Base-by-base conservation (phyloP, 805 yeast genomes). In the Metschnikowia gruessii region DNA sequence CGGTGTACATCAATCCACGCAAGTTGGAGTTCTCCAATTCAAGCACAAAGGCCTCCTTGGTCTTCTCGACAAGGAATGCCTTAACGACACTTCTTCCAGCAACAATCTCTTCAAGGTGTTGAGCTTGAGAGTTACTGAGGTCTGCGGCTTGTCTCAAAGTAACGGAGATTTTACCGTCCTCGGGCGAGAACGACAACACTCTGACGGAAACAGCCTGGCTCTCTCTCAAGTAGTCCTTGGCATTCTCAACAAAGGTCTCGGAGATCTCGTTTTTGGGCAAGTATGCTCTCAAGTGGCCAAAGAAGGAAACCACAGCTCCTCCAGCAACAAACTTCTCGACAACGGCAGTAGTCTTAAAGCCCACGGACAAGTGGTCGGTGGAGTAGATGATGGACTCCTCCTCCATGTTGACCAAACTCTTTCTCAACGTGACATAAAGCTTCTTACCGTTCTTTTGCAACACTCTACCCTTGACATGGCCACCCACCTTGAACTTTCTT, bases 191-290 rank as follows among this genome's bases (percentile, higher is more conserved):
- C 32, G 73, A 68, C 35, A 83, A 57, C 15, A 94, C 70, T 56
- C 83, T 80, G 8, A 87, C 95, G 19, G 55, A 57, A 32, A 94
- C 83, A 1, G 96, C 83, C 67, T 94, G 98, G 4, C 96, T 96
- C 13, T 86, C 60, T 53, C 81, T 82, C 56, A 92, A 76, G 64
- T 84, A 85, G 54, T 90, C 92, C 54, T 77, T 80, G 16, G 96
- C 90, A 45, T 81, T 79, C 42, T 74, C 76, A 33, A 91, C 94
- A 62, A 79, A 87, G 1, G 96, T 82, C 66, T 94, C 98, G 44
- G 95, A 85, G 58, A 94, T 87, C 69, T 94, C 98, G 45, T 83
- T 73, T 53, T 83, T 81, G 26, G 99, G 98, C 50, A 94, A 71
- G 62, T 81, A 91, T 0, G 90, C 99, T 54, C 75, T 79, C 36